Conservation (phyloP, 306 rosid genomes). For the Morella rubra region DNA sequence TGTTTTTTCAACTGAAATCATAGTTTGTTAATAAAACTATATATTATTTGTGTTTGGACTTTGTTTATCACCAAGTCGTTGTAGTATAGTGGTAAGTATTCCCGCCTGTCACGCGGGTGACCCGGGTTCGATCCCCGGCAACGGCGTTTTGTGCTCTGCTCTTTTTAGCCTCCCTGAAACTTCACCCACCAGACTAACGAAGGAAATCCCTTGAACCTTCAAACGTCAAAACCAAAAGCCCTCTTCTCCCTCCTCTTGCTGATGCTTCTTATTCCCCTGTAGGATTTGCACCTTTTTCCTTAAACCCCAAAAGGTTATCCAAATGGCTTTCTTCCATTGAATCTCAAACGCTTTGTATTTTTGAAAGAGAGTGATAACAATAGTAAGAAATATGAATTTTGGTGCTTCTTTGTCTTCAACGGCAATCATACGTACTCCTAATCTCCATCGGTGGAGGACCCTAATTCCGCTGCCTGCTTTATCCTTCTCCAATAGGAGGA, state of each 20-base stretch:
- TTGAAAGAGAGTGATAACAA: not conserved
- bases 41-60: too few species aligned
- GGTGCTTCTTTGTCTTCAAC: slow-evolving; percentile 33
- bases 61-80: not conserved
- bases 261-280: not conserved
- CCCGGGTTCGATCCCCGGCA: slow-evolving; percentile 51
- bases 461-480: slow-evolving; percentile 18
- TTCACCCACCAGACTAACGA: not conserved
- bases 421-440: slow-evolving; percentile 22
- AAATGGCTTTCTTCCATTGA: not conserved
- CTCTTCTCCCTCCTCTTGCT: not conserved
- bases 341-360: not conserved
- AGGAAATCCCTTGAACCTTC: too few species aligned
- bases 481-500: slow-evolving; percentile 7
- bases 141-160: slow-evolving; percentile 15
- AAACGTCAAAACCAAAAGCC: not conserved
- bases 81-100: too few species aligned
- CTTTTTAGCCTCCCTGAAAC: not conserved
- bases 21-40: too few species aligned
- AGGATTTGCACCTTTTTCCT: slow-evolving; percentile 18
- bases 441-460: slow-evolving; percentile 24
- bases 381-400: slow-evolving; percentile 34
- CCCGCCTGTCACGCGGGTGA: too few species aligned
- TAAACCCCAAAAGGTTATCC: not conserved
- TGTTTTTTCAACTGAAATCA: too few species aligned